Evolutionary conservation across 2,329 filamentous ascomycete species (phyloP).

Genomic region (Pyrenophora teres): DNA sequence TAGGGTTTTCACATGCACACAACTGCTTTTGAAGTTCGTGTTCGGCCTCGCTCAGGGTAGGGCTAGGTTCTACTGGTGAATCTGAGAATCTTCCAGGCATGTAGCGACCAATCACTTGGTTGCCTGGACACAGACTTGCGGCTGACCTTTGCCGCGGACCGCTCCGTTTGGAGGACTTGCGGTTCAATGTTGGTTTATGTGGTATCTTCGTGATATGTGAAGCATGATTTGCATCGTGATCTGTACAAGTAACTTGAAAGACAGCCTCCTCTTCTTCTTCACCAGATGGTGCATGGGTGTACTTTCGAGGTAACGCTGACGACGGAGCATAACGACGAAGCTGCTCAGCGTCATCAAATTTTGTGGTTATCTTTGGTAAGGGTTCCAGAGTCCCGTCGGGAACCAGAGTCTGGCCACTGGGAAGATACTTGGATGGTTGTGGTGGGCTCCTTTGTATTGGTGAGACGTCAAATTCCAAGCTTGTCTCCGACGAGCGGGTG

Average conservation of each 20-base stretch:
- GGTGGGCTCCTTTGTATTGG: constrained; percentile 20
- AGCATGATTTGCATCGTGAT: constrained; percentile 13
- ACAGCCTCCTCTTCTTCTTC: constrained; percentile 24
- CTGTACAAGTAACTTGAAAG: constrained; percentile 37
- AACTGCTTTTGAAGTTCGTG: constrained; percentile 44
- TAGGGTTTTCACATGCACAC: constrained; percentile 41
- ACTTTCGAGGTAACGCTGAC: constrained; percentile 27
- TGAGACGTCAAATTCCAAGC: constrained; percentile 39
- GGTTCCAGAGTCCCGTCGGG: constrained; percentile 34
- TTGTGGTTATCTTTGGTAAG: constrained; percentile 6
- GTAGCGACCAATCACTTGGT: constrained; percentile 28
- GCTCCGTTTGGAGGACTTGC: constrained; percentile 28
- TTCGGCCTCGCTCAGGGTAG: constrained; percentile 55
- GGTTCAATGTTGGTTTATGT: constrained; percentile 23
- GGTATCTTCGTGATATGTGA: constrained; percentile 9
- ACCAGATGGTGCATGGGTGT: constrained; percentile 30
- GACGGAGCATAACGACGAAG: constrained; percentile 21
- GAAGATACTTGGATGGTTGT: constrained; percentile 25
- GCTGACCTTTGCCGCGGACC: constrained; percentile 19
- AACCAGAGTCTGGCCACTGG: constrained; percentile 22
- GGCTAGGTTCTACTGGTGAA: constrained; percentile 37
- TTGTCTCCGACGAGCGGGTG: constrained; percentile 47
- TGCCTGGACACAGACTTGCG: constrained; percentile 24
- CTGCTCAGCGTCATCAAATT: constrained; percentile 10
- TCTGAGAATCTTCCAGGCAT: constrained; percentile 22